Percentiles rank a stretch among this genome's conserved stretches.
These are phyloP conservation scores for Xanthoparmelia taractica DNA, from an alignment of 495 filamentous ascomycete genomes.

Conservation along the genomic window DNA sequence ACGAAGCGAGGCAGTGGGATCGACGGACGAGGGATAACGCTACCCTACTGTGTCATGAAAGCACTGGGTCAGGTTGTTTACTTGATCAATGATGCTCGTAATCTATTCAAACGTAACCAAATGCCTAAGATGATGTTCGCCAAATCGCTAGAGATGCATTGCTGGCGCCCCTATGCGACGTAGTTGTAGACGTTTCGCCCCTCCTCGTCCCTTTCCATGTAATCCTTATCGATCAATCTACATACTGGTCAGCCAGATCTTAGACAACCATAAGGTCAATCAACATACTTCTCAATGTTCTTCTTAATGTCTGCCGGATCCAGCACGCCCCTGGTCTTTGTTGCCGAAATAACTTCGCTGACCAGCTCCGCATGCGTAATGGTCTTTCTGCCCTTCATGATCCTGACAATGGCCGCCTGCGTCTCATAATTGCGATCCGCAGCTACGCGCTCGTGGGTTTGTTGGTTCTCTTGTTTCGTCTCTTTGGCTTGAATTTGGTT, in stretches of 20 bases:
- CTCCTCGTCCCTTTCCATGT: constrained; percentile 71
- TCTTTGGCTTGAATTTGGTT: constrained; percentile 97
- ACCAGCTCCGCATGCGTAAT: constrained; percentile 78
- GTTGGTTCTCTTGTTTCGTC: constrained; percentile 83
- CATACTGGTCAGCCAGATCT: constrained; percentile 6
- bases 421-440: constrained; percentile 91
- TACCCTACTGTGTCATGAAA: too few species aligned
- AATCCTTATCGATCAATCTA: constrained; percentile 92
- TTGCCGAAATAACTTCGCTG: constrained; percentile 79
- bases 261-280: not conserved
- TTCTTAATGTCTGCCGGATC: constrained; percentile 84
- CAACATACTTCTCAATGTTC: constrained; percentile 84
- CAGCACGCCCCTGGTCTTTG: constrained; percentile 72
- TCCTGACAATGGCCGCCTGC: constrained; percentile 91
- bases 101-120: not conserved
- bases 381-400: constrained; percentile 92
- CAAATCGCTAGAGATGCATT: not conserved
- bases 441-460: constrained; percentile 81
- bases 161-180: constrained; percentile 51
- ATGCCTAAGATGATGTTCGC: not conserved
- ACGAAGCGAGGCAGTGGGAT: too few species aligned
- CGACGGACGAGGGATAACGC: too few species aligned
- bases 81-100: too few species aligned
- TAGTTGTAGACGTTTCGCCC: constrained; percentile 61
- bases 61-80: too few species aligned